Base-by-base conservation (phyloP, 495 filamentous ascomycete genomes). In the Neurospora sp. region DNA sequence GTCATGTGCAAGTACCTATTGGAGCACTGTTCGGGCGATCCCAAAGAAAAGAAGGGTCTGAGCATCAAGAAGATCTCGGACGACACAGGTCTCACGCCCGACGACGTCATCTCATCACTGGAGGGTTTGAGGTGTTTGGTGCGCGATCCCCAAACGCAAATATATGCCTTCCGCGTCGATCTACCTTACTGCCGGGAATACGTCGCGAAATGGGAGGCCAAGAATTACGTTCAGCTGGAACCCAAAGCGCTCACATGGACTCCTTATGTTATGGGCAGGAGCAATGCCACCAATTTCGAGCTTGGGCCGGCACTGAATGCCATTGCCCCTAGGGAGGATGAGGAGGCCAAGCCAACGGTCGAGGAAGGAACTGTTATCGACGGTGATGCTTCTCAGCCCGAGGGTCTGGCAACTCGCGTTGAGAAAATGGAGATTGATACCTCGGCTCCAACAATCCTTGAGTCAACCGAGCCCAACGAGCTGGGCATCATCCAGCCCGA, bases 261-360 rank as follows among this genome's bases (percentile, higher is more conserved):
- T n/a, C 96, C 96, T 14, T 99, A 96, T 80, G 89, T 99, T 70
- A 98, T 97, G 93, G 94, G 95, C 31, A 87, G 92, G 70, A 90
- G 88, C 78, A 94, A 93, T 70, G 88, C 90, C n/a, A 90, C 89
- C 0, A 91, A 93, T 73, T 94, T 95, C 79, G 92, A 98, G 78
- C 87, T 94, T 53, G 90, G 89, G 61, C 90, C 91, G 68, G 88
- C 91, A n/a, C 77, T 98, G 39, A 94, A 92, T 73, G 92, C 94
- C 0, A 92, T 99, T 69, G 96, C 94, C 3, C 93, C 91, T 10
- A 89, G 95, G 70, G 93, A 93, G 42, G 92, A 92, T 0, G 89
- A 90, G 2, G 88, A 89, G 38, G 83, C 75, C 17, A 88, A 88
- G 73, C 72, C 81, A 20, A 71, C 72, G n/a, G 76, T 81, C 31